A percentile compares a stretch with the other conserved stretches of the same genome.
Evolutionary conservation across 371 early-diverging fungal species (phyloP).

Genomic region (Mortierella polycephala): DNA sequence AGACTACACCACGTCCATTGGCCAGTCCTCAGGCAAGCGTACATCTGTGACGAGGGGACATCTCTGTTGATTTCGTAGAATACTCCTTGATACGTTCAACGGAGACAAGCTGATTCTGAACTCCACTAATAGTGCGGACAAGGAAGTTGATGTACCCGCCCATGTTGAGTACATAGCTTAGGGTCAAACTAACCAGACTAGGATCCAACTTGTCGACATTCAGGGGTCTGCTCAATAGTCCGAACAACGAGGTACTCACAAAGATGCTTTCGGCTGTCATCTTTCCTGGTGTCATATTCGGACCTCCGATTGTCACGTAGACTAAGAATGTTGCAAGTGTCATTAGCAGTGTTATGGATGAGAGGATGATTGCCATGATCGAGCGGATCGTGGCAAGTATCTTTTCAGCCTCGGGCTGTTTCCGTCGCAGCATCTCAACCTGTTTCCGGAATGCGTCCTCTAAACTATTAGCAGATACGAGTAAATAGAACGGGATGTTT

Average conservation of each 20-base stretch:
- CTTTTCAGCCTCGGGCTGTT: slow-evolving; percentile 4
- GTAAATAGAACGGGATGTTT: slow-evolving; percentile 45
- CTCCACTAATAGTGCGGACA: slow-evolving; percentile 55
- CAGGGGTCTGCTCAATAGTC: slow-evolving; percentile 87
- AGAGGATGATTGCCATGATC: slow-evolving; percentile 54
- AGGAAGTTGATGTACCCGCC: slow-evolving; percentile 11
- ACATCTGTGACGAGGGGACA: slow-evolving; percentile 46
- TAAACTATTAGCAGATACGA: background rate
- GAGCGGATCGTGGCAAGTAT: slow-evolving; percentile 56
- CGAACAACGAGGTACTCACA: slow-evolving; percentile 91
- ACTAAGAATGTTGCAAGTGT: slow-evolving; percentile 88
- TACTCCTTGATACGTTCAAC: slow-evolving; percentile 76
- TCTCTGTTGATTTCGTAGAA: slow-evolving; percentile 62
- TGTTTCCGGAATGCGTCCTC: slow-evolving; percentile 60
- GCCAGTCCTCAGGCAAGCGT: slow-evolving; percentile 56
- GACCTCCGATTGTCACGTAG: slow-evolving; percentile 83
- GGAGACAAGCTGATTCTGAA: slow-evolving; percentile 68
- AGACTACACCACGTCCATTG: slow-evolving; percentile 61
- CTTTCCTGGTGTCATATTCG: slow-evolving; percentile 62
- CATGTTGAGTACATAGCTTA: slow-evolving; percentile 69
- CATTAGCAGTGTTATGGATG: slow-evolving; percentile 55
- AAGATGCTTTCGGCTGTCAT: slow-evolving; percentile 83
- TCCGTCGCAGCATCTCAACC: slow-evolving; percentile 26
- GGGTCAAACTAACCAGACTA: slow-evolving; percentile 70
- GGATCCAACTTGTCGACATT: slow-evolving; percentile 55